phyloP scores from a whole-genome alignment of 768 basidiomycete species.

The Termitomyces sp. region DNA sequence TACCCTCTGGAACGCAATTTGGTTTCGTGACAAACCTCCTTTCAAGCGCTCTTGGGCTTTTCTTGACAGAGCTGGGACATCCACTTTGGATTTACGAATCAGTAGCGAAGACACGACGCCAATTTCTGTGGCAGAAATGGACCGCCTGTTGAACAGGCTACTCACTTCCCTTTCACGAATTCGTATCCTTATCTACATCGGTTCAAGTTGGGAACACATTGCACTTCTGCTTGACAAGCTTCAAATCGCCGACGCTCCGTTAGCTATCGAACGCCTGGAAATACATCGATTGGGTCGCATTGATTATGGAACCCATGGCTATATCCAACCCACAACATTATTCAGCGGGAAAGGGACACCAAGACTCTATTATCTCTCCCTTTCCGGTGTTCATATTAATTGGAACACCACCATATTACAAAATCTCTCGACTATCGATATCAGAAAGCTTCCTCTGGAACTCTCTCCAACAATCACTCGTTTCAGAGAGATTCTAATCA shows the following conservation, averaged over 20 bases:
- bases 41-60: conserved; percentile 49
- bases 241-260: conserved; percentile 26
- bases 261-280: conserved; percentile 57
- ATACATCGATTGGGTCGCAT: conserved; percentile 53
- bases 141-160: conserved; percentile 41
- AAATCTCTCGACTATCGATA: conserved; percentile 59
- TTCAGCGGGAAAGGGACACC: conserved; percentile 46
- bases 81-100: conserved; percentile 59
- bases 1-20: conserved; percentile 60
- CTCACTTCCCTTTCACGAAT: conserved; percentile 51
- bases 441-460: conserved; percentile 54
- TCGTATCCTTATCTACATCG: conserved; percentile 51
- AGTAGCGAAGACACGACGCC: conserved; percentile 30
- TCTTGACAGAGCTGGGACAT: conserved; percentile 49
- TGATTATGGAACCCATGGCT: conserved; percentile 30
- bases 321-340: conserved; percentile 28
- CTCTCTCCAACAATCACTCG: conserved; percentile 41
- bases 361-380: conserved; percentile 41
- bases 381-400: conserved; percentile 58
- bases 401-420: conserved; percentile 43
- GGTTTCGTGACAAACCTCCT: conserved; percentile 48
- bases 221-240: conserved; percentile 47
- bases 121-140: conserved; percentile 39
- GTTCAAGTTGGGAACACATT: conserved; percentile 50
- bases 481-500: conserved; percentile 47